Base-by-base conservation (phyloP, 2,329 filamentous ascomycete species). In the Colletotrichum sp. region DNA sequence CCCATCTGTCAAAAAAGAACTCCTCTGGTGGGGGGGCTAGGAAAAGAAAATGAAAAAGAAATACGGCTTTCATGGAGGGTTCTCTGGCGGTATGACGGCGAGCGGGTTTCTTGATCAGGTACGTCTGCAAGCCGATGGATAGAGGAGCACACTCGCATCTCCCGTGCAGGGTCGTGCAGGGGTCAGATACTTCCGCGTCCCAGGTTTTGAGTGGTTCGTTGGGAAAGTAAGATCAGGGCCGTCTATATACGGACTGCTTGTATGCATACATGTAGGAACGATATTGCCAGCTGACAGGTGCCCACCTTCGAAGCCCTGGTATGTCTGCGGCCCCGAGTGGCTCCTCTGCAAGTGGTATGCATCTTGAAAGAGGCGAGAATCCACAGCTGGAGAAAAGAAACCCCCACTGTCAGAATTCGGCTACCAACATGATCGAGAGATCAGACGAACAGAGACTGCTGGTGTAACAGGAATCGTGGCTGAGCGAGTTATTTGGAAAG, bases 321-420 rank as follows among this genome's bases (percentile, higher is more conserved):
- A 15, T 34, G 63, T 26, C 32, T 49, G 26, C 13, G 59, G 28
- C 52, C 26, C 18, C 16, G 18, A 73, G n/a, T 74, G 59, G 57
- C 30, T 60, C 59, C 24, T 44, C 63, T 76, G 39, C 57, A 59
- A 55, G 39, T 26, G 7, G 15, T 18, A 26, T 36, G 13, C 26
- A 39, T 57, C 32, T 26, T 24, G 26, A 62, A 32, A 36, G 55
- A 26, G 59, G 64, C 36, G 32, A 21, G 32, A 73, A 39, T 30
- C 69, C 73, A 75, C 44, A 64, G 9, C 57, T 57, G 28, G 28
- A 72, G 72, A 72, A 62, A 72, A 72, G 68, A 55, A 74, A 75
- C 7, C 60, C 28, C 62, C 69, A 55, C 36, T 26, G 34, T 24
- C 16, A 15, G n/a, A 21, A 13, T 49, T 49, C 13, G 36, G 55